phyloP scores from a whole-genome alignment of 2,329 filamentous ascomycete species.

The Zarea fungicola region DNA sequence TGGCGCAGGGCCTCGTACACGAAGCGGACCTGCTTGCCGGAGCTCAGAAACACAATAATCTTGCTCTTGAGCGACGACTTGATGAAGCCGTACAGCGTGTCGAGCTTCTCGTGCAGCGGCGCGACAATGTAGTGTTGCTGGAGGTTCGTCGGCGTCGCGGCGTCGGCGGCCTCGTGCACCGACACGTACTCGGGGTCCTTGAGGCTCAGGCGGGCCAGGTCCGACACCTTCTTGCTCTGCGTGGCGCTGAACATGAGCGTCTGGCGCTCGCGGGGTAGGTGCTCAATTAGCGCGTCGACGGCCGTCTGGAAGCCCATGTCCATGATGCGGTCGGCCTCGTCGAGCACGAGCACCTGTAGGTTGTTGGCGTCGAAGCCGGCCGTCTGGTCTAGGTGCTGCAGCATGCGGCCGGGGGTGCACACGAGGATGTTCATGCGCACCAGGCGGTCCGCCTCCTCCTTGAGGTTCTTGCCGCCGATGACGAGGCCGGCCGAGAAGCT shows the following conservation, averaged over 20 bases:
- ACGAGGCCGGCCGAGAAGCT: slow-evolving; percentile 87
- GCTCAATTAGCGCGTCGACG: slow-evolving; percentile 88
- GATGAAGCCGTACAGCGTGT: slow-evolving; percentile 90
- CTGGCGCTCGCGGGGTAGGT: slow-evolving; percentile 79
- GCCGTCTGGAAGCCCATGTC: slow-evolving; percentile 94
- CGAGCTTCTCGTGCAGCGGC: slow-evolving; percentile 80
- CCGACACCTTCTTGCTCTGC: slow-evolving; percentile 89
- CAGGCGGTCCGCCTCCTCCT: slow-evolving; percentile 79
- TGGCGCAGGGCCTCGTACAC: slow-evolving; percentile 91
- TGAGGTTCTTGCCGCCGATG: slow-evolving; percentile 86
- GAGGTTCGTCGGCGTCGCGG: slow-evolving; percentile 75
- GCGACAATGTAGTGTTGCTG: slow-evolving; percentile 90
- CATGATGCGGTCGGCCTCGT: slow-evolving; percentile 94
- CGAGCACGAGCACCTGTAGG: slow-evolving; percentile 85
- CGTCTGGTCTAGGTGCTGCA: slow-evolving; percentile 94
- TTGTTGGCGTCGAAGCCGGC: slow-evolving; percentile 85
- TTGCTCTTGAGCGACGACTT: slow-evolving; percentile 87
- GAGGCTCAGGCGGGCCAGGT: slow-evolving; percentile 82
- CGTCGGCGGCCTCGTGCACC: slow-evolving; percentile 76
- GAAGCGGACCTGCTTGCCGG: slow-evolving; percentile 93
- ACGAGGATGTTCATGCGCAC: slow-evolving; percentile 95
- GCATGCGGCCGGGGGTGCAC: slow-evolving; percentile 88
- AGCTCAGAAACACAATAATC: slow-evolving; percentile 91
- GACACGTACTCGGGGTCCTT: slow-evolving; percentile 92
- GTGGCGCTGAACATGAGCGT: slow-evolving; percentile 95